Conservation (phyloP, 2,329 filamentous ascomycete species). For the Elsinoe fawcettii region DNA sequence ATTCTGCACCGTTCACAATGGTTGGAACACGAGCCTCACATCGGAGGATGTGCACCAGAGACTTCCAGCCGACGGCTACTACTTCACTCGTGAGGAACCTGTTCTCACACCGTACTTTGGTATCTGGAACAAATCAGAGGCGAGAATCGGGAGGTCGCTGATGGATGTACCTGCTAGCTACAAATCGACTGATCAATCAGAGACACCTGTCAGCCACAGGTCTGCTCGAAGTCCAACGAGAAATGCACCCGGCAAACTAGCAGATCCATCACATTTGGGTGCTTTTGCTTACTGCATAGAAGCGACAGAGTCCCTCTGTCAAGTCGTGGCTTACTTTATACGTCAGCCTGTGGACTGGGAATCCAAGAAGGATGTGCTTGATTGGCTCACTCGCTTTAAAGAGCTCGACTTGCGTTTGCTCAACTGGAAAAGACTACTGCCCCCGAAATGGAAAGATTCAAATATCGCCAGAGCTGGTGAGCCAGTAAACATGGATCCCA, state of each 20-base stretch:
- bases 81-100: background rate
- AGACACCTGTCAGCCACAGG: background rate
- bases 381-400: conserved; percentile 5
- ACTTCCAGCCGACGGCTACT: background rate
- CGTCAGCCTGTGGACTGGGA: background rate
- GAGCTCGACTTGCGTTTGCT: background rate
- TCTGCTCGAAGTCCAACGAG: background rate
- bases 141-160: background rate
- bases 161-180: background rate
- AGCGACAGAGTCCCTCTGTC: conserved; percentile 1
- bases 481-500: conserved; percentile 1
- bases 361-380: background rate
- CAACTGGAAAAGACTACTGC: background rate
- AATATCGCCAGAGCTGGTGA: conserved; percentile 2
- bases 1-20: background rate
- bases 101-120: conserved; percentile 1
- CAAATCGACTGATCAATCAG: background rate
- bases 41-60: conserved; percentile 4
- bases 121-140: conserved; percentile 8
- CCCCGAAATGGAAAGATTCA: conserved; percentile 3
- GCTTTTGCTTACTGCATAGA: conserved; percentile 4
- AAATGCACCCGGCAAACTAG: background rate
- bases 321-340: conserved; percentile 2
- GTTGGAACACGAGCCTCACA: conserved; percentile 3
- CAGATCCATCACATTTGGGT: background rate